Evolutionary conservation across 176 grass and related monocot genomes (phyloP), one percentile per base, ranked within the genome.

Genomic region (Guadua angustifolia): DNA sequence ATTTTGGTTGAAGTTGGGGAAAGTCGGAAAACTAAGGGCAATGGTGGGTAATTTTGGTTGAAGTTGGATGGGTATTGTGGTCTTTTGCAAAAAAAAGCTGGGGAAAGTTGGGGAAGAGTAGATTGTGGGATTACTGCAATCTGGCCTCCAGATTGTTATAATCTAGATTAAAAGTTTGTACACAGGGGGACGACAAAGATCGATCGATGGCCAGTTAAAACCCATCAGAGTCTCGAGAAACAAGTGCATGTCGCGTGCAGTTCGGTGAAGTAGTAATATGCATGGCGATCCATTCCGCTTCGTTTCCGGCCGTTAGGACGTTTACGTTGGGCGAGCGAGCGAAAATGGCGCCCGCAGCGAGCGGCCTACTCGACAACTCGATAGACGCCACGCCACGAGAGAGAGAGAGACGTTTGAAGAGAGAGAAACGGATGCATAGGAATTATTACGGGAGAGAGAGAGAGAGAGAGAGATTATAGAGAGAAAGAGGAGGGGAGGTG

Each of bases 251-350:
- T 49, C 50, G 78, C 78, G 61, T 68, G 78, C 79, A 11, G 79
- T 75, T 69, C 26, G 72, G 38, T 3, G 16, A 8, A 13, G 72
- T 77, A 13, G 72, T 77, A 82, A 88, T 79, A 82, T 82, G 78
- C 78, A 74, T 44, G 69, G 51, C 40, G 62, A 66, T 62, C 36
- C 78, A 69, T 4, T 46, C 29, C 29, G 29, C 29, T 29, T 56
- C 51, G 85, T 75, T 29, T 62, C 44, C 74, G 74, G 66, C 82
- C 71, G 82, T 75, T 75, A 53, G 57, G 59, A 21, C 32, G 36
- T 15, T 29, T 36, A 36, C 35, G 35, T 19, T 19, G 51, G 5
- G 51, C 55, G 21, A 10, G 7, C 7, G 53, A n/a, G 19, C 19
- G 76, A 22, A 22, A 64, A 65, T 18, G 77, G 9, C 25, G 43